Conservation (phyloP, 2,329 filamentous ascomycete species). For the Alternaria conjuncta region DNA sequence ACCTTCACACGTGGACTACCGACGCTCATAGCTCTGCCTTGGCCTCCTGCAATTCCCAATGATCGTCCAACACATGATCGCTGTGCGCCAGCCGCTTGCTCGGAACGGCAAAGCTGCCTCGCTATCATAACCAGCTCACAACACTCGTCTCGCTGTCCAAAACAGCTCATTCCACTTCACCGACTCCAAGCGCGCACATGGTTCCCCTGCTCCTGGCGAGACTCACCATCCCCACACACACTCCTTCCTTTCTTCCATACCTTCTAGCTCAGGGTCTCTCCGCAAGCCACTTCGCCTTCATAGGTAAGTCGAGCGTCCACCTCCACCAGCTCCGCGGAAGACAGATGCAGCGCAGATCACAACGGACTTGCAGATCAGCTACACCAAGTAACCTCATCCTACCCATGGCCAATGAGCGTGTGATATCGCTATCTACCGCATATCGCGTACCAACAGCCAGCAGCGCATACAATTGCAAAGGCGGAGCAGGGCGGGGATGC, state of each 20-base stretch:
- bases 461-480: background rate
- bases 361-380: constrained; percentile 17
- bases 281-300: constrained; percentile 9
- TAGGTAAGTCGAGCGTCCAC: constrained; percentile 16
- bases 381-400: constrained; percentile 1
- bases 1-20: background rate
- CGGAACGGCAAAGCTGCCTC: constrained; percentile 8
- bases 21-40: background rate
- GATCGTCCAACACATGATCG: constrained; percentile 12
- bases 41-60: constrained; percentile 4
- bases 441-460: background rate
- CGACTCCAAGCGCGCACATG: constrained; percentile 2
- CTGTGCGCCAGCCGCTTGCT: constrained; percentile 7
- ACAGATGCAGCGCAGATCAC: constrained; percentile 19
- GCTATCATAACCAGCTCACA: constrained; percentile 12
- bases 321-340: constrained; percentile 14
- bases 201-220: background rate
- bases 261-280: constrained; percentile 19
- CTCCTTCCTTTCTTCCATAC: constrained; percentile 7
- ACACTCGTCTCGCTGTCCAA: constrained; percentile 1
- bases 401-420: constrained; percentile 1
- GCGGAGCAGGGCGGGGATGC: background rate
- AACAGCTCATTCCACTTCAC: constrained; percentile 11
- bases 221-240: background rate
- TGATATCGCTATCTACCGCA: background rate